Evolutionary conservation across 106 monocot genomes (phyloP).

Genomic region (Phalaenopsis equestris): DNA sequence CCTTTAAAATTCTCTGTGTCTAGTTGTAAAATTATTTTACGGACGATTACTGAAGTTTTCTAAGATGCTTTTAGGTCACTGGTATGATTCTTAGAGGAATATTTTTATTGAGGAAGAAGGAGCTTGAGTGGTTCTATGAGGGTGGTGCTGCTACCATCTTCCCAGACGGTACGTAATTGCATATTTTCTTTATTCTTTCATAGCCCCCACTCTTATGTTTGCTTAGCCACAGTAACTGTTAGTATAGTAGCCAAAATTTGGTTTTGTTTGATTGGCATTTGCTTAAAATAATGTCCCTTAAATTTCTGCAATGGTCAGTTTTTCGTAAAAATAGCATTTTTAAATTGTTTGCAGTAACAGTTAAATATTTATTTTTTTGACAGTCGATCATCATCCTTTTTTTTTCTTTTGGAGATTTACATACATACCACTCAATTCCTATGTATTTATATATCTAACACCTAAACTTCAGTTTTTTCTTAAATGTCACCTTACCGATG

Average conservation of each 20-base stretch:
- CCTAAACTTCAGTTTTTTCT: too few species aligned
- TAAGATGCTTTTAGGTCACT: conserved; percentile 47
- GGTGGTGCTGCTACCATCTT: conserved; percentile 96
- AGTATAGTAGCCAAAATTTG: too few species aligned
- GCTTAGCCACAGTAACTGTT: background rate
- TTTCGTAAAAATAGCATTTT: background rate
- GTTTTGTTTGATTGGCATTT: too few species aligned
- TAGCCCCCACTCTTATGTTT: background rate
- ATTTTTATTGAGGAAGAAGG: conserved; percentile 92
- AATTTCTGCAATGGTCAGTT: background rate
- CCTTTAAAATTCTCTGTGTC: conserved; percentile 5
- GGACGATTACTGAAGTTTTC: background rate
- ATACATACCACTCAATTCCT: too few species aligned
- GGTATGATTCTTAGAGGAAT: conserved; percentile 93
- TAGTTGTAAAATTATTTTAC: background rate
- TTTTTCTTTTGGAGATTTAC: too few species aligned
- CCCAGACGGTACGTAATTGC: conserved; percentile 70
- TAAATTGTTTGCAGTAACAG: background rate
- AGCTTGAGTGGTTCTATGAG: conserved; percentile 99
- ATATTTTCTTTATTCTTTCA: background rate
- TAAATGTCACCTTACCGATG: too few species aligned
- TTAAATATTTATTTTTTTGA: too few species aligned
- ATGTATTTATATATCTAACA: too few species aligned
- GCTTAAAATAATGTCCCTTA: too few species aligned
- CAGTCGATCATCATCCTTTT: too few species aligned